Conservation (phyloP, 768 basidiomycete species). For the Leccinum boreale region DNA sequence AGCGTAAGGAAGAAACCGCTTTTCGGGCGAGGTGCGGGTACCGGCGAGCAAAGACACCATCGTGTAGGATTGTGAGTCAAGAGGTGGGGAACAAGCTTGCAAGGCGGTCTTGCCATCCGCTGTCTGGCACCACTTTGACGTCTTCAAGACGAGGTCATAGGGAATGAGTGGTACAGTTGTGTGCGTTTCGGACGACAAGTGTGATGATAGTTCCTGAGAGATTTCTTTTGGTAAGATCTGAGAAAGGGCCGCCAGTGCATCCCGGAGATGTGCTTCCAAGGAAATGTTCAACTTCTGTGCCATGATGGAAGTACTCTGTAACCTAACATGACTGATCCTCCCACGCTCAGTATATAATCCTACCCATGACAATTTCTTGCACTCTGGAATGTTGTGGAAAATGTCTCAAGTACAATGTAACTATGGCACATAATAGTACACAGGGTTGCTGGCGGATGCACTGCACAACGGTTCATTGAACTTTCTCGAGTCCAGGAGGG, state of each 20-base stretch:
- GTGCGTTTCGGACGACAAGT: slow-evolving; percentile 27
- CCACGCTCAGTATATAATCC: not conserved
- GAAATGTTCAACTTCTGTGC: slow-evolving; percentile 51
- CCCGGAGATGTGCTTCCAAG: slow-evolving; percentile 60
- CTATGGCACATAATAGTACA: not conserved
- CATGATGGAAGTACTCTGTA: slow-evolving; percentile 1
- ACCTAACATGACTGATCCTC: not conserved
- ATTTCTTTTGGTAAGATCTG: slow-evolving; percentile 45
- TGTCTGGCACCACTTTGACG: slow-evolving; percentile 71
- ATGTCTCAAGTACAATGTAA: not conserved
- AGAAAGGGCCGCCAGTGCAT: slow-evolving; percentile 44
- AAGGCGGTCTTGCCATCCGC: slow-evolving; percentile 39
- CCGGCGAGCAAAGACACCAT: slow-evolving; percentile 80
- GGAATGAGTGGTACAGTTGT: slow-evolving; percentile 46
- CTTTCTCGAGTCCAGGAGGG: slow-evolving; percentile 61
- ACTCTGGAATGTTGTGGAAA: not conserved
- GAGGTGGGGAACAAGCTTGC: slow-evolving; percentile 38
- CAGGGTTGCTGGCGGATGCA: not conserved
- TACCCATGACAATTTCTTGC: not conserved
- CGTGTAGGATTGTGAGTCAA: slow-evolving; percentile 54
- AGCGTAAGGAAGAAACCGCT: slow-evolving; percentile 55
- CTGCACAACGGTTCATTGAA: slow-evolving; percentile 3
- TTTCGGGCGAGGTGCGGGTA: slow-evolving; percentile 72
- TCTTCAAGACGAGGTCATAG: slow-evolving; percentile 52
- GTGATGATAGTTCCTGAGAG: slow-evolving; percentile 38